These are phyloP conservation scores for Cyclocybe cylindracea DNA, from an alignment of 768 basidiomycete genomes.

Conservation along the genomic window DNA sequence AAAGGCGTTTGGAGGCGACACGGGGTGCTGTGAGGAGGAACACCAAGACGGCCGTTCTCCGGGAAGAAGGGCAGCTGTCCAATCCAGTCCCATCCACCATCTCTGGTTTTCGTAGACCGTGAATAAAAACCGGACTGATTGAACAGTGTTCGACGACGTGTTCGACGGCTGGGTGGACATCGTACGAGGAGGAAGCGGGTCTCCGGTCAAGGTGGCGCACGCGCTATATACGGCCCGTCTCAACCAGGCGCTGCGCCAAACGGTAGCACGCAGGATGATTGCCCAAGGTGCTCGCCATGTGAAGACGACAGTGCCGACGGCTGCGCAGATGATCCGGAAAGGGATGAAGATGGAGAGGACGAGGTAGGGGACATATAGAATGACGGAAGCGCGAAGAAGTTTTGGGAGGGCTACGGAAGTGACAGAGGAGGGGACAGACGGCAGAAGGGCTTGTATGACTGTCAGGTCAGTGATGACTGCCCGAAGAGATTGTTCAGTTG, in stretches of 20 bases:
- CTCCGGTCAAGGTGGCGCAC: constrained; percentile 55
- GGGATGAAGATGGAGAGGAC: constrained; percentile 63
- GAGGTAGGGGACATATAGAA: constrained; percentile 68
- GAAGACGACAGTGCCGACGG: constrained; percentile 58
- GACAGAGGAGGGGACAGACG: constrained; percentile 33
- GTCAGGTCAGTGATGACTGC: constrained; percentile 62
- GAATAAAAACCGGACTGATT: constrained; percentile 75
- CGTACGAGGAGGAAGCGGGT: constrained; percentile 45
- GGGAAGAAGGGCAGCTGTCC: constrained; percentile 91
- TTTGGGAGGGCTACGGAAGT: constrained; percentile 29
- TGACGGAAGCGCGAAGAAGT: constrained; percentile 55
- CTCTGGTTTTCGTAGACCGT: constrained; percentile 94
- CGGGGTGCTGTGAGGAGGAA: constrained; percentile 53
- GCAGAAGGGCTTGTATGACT: constrained; percentile 61
- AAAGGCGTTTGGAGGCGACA: constrained; percentile 73
- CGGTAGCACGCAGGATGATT: constrained; percentile 46
- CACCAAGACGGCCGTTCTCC: constrained; percentile 91
- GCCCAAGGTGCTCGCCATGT: constrained; percentile 73
- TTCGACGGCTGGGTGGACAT: constrained; percentile 34
- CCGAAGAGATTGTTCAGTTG: constrained; percentile 20
- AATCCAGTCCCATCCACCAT: constrained; percentile 98
- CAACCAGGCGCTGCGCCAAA: constrained; percentile 69
- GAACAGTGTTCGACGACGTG: constrained; percentile 32
- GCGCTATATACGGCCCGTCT: constrained; percentile 60
- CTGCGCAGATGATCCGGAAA: constrained; percentile 58